phyloP scores from a whole-genome alignment of 306 rosid species.

The Trifolium subterraneum region DNA sequence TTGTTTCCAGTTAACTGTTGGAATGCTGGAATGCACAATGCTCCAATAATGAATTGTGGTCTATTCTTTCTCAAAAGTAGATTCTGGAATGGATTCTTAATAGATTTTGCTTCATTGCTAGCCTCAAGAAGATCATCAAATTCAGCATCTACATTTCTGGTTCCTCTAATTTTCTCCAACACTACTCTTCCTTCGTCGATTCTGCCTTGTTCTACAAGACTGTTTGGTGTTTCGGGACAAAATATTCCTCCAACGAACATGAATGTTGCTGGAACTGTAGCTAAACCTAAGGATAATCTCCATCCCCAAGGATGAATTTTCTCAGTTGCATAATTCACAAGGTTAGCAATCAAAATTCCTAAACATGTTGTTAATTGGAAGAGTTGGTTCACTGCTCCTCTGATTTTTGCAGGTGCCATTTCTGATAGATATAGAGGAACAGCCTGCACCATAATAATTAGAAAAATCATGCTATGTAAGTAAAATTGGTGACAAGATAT shows the following conservation, averaged over 20 bases:
- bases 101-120: slow-evolving; percentile 58
- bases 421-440: slow-evolving; percentile 92
- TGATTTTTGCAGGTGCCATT: slow-evolving; percentile 81
- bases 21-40: slow-evolving; percentile 83
- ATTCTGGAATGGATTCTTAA: slow-evolving; percentile 64
- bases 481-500: neutral
- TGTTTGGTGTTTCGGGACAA: slow-evolving; percentile 89
- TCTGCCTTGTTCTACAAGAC: slow-evolving; percentile 79
- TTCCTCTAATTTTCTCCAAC: slow-evolving; percentile 65
- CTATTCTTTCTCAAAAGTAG: slow-evolving; percentile 65
- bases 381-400: slow-evolving; percentile 81
- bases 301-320: slow-evolving; percentile 73
- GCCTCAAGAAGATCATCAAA: slow-evolving; percentile 73
- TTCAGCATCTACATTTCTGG: slow-evolving; percentile 75
- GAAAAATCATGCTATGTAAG: slow-evolving; percentile 7
- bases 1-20: slow-evolving; percentile 56
- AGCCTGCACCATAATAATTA: slow-evolving; percentile 56
- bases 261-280: slow-evolving; percentile 70
- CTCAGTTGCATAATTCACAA: slow-evolving; percentile 68
- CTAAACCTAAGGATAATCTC: slow-evolving; percentile 85
- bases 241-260: slow-evolving; percentile 77
- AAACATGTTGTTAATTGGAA: slow-evolving; percentile 74
- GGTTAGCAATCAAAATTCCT: slow-evolving; percentile 57
- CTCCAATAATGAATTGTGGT: slow-evolving; percentile 83
- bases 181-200: slow-evolving; percentile 64